Percentiles rank a stretch among this genome's conserved stretches.
Conservation (phyloP, 768 basidiomycete genomes). For the Xerocomellus intermedius region DNA sequence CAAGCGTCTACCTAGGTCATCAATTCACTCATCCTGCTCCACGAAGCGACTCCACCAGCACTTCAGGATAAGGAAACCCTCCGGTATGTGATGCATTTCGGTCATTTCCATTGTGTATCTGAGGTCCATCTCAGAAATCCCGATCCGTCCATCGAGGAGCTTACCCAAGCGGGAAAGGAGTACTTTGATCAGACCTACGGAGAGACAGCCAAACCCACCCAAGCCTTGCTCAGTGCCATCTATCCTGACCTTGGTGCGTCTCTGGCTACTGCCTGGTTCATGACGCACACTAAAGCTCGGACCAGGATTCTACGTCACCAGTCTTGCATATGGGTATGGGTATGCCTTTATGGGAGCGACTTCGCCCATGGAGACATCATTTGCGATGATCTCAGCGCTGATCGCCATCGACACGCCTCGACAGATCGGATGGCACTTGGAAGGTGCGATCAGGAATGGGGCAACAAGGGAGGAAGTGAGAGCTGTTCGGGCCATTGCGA, state of each 20-base stretch:
- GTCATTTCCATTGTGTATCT: background rate
- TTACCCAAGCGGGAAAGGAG: slow-evolving; percentile 39
- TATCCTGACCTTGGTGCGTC: slow-evolving; percentile 65
- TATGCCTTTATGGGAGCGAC: slow-evolving; percentile 51
- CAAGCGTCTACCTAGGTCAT: slow-evolving; percentile 35
- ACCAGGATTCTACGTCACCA: slow-evolving; percentile 53
- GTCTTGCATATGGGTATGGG: slow-evolving; percentile 54
- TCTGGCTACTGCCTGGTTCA: background rate
- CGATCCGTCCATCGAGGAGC: slow-evolving; percentile 42
- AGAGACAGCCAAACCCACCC: slow-evolving; percentile 49
- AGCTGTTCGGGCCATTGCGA: slow-evolving; percentile 55
- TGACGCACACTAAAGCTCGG: background rate
- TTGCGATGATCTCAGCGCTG: slow-evolving; percentile 57
- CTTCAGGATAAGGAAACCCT: slow-evolving; percentile 46
- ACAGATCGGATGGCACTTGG: slow-evolving; percentile 67
- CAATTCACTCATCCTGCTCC: slow-evolving; percentile 52
- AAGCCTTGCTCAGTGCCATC: slow-evolving; percentile 44
- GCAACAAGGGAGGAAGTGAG: slow-evolving; percentile 51
- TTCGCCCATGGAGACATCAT: slow-evolving; percentile 55
- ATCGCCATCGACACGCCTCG: slow-evolving; percentile 61
- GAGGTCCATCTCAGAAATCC: slow-evolving; percentile 36
- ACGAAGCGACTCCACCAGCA: slow-evolving; percentile 51
- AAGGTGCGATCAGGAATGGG: slow-evolving; percentile 52
- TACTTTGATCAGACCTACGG: slow-evolving; percentile 55
- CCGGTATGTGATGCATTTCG: slow-evolving; percentile 37